phyloP scores from a whole-genome alignment of 2,329 filamentous ascomycete genomes.

The Sordariomycetes sp. region DNA sequence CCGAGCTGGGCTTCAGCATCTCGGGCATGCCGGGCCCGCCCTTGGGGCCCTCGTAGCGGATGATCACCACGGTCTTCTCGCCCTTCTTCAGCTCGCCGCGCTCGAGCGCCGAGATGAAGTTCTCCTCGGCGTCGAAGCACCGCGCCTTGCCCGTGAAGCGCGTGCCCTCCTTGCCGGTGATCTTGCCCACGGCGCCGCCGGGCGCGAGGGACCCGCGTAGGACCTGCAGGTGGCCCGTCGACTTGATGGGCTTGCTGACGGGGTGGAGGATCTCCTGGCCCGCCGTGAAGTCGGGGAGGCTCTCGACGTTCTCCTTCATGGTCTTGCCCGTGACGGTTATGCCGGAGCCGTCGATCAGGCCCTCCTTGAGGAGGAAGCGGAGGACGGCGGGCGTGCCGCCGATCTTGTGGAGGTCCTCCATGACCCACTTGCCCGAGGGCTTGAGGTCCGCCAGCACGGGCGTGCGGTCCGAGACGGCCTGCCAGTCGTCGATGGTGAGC shows the following conservation, averaged over 20 bases:
- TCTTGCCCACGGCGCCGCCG: slow-evolving; percentile 81
- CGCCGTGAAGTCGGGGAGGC: slow-evolving; percentile 61
- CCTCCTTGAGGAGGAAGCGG: slow-evolving; percentile 77
- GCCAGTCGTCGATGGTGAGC: slow-evolving; percentile 79
- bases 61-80: slow-evolving; percentile 82
- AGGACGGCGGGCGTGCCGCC: slow-evolving; percentile 81
- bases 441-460: slow-evolving; percentile 77
- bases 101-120: slow-evolving; percentile 69
- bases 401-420: slow-evolving; percentile 75
- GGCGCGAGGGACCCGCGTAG: slow-evolving; percentile 77
- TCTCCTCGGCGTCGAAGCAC: slow-evolving; percentile 75
- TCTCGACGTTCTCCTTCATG: slow-evolving; percentile 71
- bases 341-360: slow-evolving; percentile 68
- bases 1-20: slow-evolving; percentile 85
- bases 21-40: slow-evolving; percentile 93
- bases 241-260: slow-evolving; percentile 74
- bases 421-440: slow-evolving; percentile 79
- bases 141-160: slow-evolving; percentile 70
- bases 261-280: slow-evolving; percentile 77
- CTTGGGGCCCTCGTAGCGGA: slow-evolving; percentile 89
- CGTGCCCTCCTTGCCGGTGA: slow-evolving; percentile 88
- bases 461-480: slow-evolving; percentile 66
- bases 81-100: slow-evolving; percentile 69
- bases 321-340: slow-evolving; percentile 86
- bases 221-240: slow-evolving; percentile 81